Evolutionary conservation across 768 basidiomycete species (phyloP).

Genomic region (Sarcomyxa edulis): DNA sequence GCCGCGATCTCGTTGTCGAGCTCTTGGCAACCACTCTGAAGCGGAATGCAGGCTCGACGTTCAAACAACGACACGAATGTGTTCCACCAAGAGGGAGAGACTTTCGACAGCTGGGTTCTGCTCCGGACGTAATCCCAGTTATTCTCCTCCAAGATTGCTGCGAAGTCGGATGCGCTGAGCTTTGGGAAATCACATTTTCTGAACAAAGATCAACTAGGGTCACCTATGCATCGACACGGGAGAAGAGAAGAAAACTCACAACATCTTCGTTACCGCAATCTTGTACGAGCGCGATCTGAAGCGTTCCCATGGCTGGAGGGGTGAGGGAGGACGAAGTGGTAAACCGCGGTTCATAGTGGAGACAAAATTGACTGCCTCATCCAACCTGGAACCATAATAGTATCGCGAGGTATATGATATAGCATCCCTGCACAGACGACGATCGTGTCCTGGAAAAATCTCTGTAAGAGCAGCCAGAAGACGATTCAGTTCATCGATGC

Average conservation of each 20-base stretch:
- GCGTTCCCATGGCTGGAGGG: slow-evolving; percentile 4
- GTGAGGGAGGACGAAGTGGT: no score
- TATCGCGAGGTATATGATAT: no score
- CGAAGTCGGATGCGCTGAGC: background rate
- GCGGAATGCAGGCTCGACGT: background rate
- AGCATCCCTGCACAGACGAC: no score
- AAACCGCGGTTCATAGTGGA: no score
- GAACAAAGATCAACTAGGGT: background rate
- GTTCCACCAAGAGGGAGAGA: slow-evolving; percentile 2
- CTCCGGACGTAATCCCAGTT: slow-evolving; percentile 4
- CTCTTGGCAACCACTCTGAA: background rate
- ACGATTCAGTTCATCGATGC: no score
- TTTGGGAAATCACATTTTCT: background rate
- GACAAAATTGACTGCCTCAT: no score
- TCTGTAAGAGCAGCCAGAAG: no score
- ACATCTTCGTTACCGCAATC: background rate
- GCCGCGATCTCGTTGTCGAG: background rate
- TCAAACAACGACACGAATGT: background rate
- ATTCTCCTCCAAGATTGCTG: slow-evolving; percentile 1
- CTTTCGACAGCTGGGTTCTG: background rate
- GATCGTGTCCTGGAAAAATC: no score
- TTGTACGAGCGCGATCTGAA: slow-evolving; percentile 1
- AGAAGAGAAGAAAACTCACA: background rate
- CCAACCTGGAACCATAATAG: no score
- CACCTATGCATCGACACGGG: no score